Evolutionary conservation across 306 rosid genomes (phyloP).

Genomic region (Mimosa bimucronata): DNA sequence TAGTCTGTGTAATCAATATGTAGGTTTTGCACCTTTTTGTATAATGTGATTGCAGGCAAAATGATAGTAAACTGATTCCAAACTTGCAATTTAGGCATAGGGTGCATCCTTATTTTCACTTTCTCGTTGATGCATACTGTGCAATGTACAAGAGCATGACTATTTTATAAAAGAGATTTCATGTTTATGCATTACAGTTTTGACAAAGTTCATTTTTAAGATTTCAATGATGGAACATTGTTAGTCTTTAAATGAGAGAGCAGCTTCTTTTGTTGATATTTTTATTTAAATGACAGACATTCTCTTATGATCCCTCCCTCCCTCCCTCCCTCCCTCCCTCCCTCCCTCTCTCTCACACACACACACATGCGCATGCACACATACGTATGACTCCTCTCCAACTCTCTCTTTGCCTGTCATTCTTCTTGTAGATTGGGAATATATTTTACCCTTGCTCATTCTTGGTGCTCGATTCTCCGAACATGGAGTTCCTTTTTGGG

Average conservation of each 20-base stretch:
- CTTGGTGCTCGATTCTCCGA: slow-evolving; percentile 81
- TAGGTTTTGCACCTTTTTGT: slow-evolving; percentile 8
- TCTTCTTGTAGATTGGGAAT: slow-evolving; percentile 69
- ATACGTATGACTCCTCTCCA: background rate
- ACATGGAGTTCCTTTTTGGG: slow-evolving; percentile 96
- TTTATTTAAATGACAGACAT: slow-evolving; percentile 17
- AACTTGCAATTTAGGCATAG: slow-evolving; percentile 9
- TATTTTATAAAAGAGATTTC: background rate
- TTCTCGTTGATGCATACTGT: slow-evolving; percentile 4
- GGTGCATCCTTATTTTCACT: background rate
- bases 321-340: too few species aligned
- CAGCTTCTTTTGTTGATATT: slow-evolving; percentile 4
- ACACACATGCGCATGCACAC: too few species aligned
- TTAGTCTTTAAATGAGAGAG: background rate
- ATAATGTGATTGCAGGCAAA: background rate
- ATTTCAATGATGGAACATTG: background rate
- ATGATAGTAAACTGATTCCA: background rate
- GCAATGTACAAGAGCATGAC: background rate
- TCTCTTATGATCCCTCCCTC: too few species aligned
- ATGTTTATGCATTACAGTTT: background rate
- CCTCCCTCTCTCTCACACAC: too few species aligned
- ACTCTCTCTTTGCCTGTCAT: slow-evolving; percentile 20
- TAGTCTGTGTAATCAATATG: slow-evolving; percentile 1
- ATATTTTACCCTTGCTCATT: slow-evolving; percentile 93
- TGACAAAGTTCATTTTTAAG: background rate